Evolutionary conservation across 2,329 filamentous ascomycete genomes (phyloP), one percentile per base, ranked within the genome.

Genomic region (Fusarium sulawesiense): DNA sequence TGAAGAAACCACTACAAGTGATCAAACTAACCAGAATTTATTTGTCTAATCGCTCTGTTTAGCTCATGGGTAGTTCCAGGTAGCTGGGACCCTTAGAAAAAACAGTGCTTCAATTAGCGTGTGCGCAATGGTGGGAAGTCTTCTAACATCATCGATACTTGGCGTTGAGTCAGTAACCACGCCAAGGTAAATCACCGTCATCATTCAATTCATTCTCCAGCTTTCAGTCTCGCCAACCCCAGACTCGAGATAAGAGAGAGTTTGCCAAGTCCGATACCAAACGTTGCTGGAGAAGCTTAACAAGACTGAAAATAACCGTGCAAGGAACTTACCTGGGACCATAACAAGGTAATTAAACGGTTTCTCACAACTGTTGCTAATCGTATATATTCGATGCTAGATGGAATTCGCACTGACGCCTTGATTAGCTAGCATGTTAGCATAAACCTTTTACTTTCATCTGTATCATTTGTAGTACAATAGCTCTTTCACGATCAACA

Each of bases 181-280:
- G 46, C 13, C 20, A 32, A 47, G n/a, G 4, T 9, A 21, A 23
- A 30, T 18, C 18, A 16, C 2, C 10, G 18, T 18, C 29, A 23
- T 23, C 7, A 13, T 21, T 48, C 13, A 8, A 16, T 11, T 2
- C 4, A 14, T 44, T 10, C 45, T 25, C 48, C 30, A 37, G 3
- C 37, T 49, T 49, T 37, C 14, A 25, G 1, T 14, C 3, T 18
- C 7, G 8, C 2, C 2, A 14, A 16, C 11, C 29, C 47, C 20
- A 10, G 11, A 51, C 18, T 20, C 12, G 1, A n/a, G 7, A 27
- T 7, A 4, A 14, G 3, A 7, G 5, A 9, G 20, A 4, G 1
- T 9, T 37, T 20, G 16, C 12, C 21, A 27, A 40, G 23, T 16
- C 18, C 6, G 3, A 20, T 25, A 3, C 4, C 4, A 0, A 16